These are phyloP conservation scores for Monosporozyma servazzii DNA, from an alignment of 805 yeast species.

Conservation along the genomic window DNA sequence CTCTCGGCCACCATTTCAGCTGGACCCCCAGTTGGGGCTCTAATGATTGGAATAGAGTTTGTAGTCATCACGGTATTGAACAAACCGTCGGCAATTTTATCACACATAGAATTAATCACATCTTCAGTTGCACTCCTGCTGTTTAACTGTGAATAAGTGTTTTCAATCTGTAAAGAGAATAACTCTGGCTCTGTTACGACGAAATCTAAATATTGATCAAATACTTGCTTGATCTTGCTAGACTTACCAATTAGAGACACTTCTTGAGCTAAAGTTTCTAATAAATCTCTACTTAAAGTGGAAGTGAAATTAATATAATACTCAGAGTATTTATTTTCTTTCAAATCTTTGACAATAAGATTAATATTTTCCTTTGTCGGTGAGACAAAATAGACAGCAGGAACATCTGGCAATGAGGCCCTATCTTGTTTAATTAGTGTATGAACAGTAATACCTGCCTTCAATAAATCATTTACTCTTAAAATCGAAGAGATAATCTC, in stretches of 20 bases:
- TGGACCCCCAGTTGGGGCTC: conserved; percentile 89
- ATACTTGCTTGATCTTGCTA: conserved; percentile 72
- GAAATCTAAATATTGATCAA: conserved; percentile 88
- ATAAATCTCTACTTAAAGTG: conserved; percentile 60
- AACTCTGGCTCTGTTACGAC: conserved; percentile 88
- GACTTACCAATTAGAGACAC: conserved; percentile 69
- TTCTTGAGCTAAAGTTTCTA: conserved; percentile 82
- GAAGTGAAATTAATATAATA: conserved; percentile 83
- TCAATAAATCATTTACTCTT: conserved; percentile 81
- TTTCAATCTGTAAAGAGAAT: conserved; percentile 63
- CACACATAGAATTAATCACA: conserved; percentile 58
- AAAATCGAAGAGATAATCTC: conserved; percentile 84
- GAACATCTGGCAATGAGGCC: conserved; percentile 87
- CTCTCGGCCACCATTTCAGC: conserved; percentile 89
- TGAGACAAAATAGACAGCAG: conserved; percentile 83
- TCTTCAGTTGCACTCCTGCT: conserved; percentile 67
- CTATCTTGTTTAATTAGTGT: conserved; percentile 61
- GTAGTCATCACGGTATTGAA: conserved; percentile 71
- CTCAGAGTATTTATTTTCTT: conserved; percentile 64
- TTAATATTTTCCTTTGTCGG: conserved; percentile 75
- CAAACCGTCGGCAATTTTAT: conserved; percentile 66
- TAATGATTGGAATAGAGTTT: conserved; percentile 76
- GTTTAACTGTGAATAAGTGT: conserved; percentile 61
- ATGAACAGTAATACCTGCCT: conserved; percentile 89
- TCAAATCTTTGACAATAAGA: conserved; percentile 61